Evolutionary conservation across 306 rosid genomes (phyloP).

Genomic region (Cucurbita moschata): DNA sequence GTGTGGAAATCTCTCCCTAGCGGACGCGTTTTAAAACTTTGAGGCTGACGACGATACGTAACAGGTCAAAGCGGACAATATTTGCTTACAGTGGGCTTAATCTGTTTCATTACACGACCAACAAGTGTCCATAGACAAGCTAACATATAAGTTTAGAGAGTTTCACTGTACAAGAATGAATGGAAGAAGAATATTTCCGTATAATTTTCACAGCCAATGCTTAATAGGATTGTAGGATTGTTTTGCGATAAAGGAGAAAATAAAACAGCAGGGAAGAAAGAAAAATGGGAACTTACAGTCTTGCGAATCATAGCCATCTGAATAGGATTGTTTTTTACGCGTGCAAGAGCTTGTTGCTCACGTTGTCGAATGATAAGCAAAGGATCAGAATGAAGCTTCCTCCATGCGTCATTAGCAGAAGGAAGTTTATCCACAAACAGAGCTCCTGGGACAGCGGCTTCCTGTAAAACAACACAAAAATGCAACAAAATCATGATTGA

Average conservation of each 20-base stretch:
- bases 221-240: too few relatives aligned
- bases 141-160: background rate
- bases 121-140: background rate
- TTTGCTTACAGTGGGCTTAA: too few relatives aligned
- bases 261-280: background rate
- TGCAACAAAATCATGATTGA: background rate
- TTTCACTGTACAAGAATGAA: background rate
- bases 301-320: constrained; percentile 85
- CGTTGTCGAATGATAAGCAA: constrained; percentile 90
- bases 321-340: constrained; percentile 72
- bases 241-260: too few relatives aligned
- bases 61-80: too few relatives aligned
- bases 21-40: too few relatives aligned
- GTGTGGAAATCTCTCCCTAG: too few relatives aligned
- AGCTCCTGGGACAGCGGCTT: constrained; percentile 63
- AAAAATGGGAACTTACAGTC: constrained; percentile 36
- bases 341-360: constrained; percentile 74
- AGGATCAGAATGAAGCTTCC: constrained; percentile 91
- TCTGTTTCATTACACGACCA: background rate
- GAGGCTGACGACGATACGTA: too few relatives aligned
- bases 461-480: constrained; percentile 6
- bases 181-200: background rate
- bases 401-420: constrained; percentile 88
- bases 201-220: background rate
- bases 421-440: constrained; percentile 85